These are phyloP conservation scores for Gomphus bonarii DNA, from an alignment of 1,284 basidiomycete genomes.

Conservation along the genomic window DNA sequence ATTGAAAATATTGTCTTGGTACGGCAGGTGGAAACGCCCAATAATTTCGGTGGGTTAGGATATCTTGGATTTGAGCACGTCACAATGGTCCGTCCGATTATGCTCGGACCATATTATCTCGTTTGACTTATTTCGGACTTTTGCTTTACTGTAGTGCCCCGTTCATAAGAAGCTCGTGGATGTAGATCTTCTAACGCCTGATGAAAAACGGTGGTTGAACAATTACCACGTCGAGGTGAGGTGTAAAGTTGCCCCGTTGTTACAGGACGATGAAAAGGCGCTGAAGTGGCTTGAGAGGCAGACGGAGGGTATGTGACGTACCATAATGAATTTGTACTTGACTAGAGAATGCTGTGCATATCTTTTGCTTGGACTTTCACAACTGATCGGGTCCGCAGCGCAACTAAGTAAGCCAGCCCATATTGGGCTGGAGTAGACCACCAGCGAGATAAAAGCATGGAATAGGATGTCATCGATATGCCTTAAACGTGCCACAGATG, in stretches of 20 bases:
- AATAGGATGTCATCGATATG: neutral
- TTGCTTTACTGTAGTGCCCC: constrained; percentile 45
- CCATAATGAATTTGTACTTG: neutral
- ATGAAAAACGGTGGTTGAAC: constrained; percentile 80
- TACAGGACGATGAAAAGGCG: constrained; percentile 64
- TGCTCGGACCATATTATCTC: neutral
- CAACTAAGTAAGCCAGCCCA: neutral
- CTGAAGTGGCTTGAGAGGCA: constrained; percentile 73
- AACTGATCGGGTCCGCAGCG: neutral
- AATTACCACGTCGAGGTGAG: constrained; percentile 74
- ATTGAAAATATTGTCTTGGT: constrained; percentile 87
- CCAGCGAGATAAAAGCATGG: neutral
- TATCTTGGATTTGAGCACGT: constrained; percentile 79
- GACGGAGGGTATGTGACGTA: constrained; percentile 13
- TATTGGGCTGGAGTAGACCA: neutral
- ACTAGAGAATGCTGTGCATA: neutral
- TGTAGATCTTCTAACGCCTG: constrained; percentile 43
- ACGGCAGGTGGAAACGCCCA: constrained; percentile 56
- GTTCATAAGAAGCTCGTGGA: constrained; percentile 85
- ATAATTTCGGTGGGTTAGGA: constrained; percentile 81
- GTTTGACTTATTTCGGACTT: neutral
- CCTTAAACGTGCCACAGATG: neutral
- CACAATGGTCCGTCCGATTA: constrained; percentile 53
- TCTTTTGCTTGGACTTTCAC: neutral
- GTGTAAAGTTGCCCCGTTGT: constrained; percentile 67